Conservation (phyloP, 164 flowering plant species). For the Vitis vinifera region DNA sequence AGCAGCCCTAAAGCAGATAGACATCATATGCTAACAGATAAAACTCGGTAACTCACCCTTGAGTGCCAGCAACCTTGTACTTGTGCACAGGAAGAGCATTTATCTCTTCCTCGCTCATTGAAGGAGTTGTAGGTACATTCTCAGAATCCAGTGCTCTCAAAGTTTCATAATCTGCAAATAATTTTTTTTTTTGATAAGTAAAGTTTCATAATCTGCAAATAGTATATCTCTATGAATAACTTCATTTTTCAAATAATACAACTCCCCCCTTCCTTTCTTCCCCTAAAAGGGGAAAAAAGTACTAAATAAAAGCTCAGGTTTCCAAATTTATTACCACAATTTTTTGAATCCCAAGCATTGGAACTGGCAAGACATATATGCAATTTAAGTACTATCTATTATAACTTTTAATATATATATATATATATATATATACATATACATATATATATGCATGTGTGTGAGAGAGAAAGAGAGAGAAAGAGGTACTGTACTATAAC, state of each 20-base stretch:
- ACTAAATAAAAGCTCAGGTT: no score
- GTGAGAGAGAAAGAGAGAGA: no score
- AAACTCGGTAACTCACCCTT: conserved; percentile 38
- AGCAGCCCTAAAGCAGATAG: conserved; percentile 11
- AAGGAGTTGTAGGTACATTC: conserved; percentile 46
- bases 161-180: conserved; percentile 80
- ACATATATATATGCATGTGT: no score
- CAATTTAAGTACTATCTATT: no score
- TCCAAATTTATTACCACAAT: no score
- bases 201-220: not conserved
- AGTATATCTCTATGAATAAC: not conserved
- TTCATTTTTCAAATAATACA: not conserved
- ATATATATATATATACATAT: no score
- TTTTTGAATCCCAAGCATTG: no score
- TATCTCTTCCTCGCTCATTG: conserved; percentile 98
- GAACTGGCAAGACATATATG: no score
- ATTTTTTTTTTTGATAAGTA: no score
- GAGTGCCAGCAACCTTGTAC: conserved; percentile 56
- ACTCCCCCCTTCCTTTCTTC: no score
- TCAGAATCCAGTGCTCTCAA: conserved; percentile 73
- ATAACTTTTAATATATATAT: no score
- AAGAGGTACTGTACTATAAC: not conserved
- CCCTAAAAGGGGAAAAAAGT: no score
- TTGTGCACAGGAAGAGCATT: conserved; percentile 93
- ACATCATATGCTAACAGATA: not conserved